These are phyloP conservation scores for Solanum pimpinellifolium DNA, from an alignment of 257 asterid species.

Conservation along the genomic window DNA sequence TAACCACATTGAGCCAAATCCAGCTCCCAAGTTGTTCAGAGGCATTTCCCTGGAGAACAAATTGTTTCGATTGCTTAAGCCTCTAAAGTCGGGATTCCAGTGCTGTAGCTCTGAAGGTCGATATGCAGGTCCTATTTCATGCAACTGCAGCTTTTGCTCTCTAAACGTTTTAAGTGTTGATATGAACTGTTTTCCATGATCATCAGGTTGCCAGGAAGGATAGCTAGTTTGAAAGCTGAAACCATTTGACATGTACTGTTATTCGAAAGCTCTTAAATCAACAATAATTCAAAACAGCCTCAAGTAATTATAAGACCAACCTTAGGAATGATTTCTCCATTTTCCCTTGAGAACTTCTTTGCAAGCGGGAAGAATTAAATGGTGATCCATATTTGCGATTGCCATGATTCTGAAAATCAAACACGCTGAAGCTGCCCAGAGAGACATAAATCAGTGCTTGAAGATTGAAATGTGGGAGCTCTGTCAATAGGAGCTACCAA, in stretches of 20 bases:
- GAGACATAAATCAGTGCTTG: neutral
- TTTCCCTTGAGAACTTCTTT: conserved; percentile 96
- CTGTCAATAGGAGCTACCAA: neutral
- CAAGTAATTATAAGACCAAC: conserved; percentile 11
- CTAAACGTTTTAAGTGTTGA: conserved; percentile 42
- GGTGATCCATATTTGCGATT: conserved; percentile 76
- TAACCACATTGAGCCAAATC: conserved; percentile 51
- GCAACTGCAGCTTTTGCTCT: conserved; percentile 58
- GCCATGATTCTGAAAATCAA: conserved; percentile 78
- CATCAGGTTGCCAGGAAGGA: conserved; percentile 79
- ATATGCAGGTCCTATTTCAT: conserved; percentile 15
- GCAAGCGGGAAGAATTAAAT: conserved; percentile 30
- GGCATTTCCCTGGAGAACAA: conserved; percentile 27
- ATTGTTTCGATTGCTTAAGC: conserved; percentile 22
- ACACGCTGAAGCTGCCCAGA: conserved; percentile 68
- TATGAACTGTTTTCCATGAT: conserved; percentile 71
- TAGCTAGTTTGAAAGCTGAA: conserved; percentile 72
- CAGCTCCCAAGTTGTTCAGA: conserved; percentile 15
- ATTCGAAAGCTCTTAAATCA: neutral
- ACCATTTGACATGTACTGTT: neutral
- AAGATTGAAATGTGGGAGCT: neutral
- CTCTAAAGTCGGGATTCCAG: conserved; percentile 30
- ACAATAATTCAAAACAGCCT: neutral
- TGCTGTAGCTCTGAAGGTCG: conserved; percentile 22
- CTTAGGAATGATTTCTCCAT: conserved; percentile 95